Conservation (phyloP, 2,329 filamentous ascomycete genomes). For the Tolypocladium amazonense region DNA sequence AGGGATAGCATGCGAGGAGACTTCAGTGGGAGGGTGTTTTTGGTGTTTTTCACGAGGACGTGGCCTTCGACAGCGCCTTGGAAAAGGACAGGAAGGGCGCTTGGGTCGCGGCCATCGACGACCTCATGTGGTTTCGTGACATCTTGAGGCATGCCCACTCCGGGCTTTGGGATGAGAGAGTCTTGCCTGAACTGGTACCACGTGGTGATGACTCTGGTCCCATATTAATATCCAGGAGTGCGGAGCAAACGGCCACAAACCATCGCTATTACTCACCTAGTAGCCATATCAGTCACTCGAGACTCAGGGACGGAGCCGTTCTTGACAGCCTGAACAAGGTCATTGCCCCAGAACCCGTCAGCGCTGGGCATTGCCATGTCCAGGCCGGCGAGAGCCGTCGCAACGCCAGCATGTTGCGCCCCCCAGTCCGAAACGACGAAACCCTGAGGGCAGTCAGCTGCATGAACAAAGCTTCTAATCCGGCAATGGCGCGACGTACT, state of each 20-base stretch:
- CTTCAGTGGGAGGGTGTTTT: conserved; percentile 42
- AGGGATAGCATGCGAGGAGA: conserved; percentile 41
- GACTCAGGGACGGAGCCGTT: conserved; percentile 47
- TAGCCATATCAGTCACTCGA: conserved; percentile 52
- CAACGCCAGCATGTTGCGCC: conserved; percentile 54
- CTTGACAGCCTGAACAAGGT: conserved; percentile 46
- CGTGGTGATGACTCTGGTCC: conserved; percentile 32
- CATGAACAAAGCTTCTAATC: too few relatives aligned
- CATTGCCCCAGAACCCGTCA: conserved; percentile 32
- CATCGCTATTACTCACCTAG: conserved; percentile 15
- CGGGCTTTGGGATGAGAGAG: conserved; percentile 31
- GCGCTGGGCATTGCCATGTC: conserved; percentile 59
- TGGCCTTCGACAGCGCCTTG: conserved; percentile 53
- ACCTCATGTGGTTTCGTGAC: conserved; percentile 37
- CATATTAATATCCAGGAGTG: neutral
- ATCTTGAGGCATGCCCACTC: conserved; percentile 39
- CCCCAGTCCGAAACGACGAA: conserved; percentile 60
- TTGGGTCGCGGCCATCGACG: conserved; percentile 43
- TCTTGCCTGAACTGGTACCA: conserved; percentile 49
- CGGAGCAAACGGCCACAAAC: neutral
- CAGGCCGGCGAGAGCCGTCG: conserved; percentile 51
- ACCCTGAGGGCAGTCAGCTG: conserved; percentile 29
- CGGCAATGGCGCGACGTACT: conserved; percentile 1
- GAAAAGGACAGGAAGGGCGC: conserved; percentile 28
- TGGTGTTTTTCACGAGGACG: conserved; percentile 52